Conservation (phyloP, 768 basidiomycete species). For the Grammothele lineata region DNA sequence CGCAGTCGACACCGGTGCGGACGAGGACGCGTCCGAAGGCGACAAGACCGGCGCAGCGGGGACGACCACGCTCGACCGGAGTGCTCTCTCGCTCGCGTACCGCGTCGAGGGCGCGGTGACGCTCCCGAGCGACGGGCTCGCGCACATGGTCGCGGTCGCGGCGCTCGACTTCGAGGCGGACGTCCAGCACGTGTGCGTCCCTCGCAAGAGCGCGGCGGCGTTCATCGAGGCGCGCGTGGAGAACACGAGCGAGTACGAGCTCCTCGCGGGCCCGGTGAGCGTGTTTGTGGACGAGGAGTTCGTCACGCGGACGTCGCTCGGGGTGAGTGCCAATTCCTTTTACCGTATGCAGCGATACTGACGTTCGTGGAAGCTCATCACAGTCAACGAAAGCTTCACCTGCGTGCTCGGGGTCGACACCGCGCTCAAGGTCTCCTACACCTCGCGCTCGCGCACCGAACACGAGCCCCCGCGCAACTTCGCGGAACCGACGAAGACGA, state of each 20-base stretch:
- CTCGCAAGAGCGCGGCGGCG: constrained; percentile 43
- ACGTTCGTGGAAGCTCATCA: no score
- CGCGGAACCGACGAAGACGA: constrained; percentile 39
- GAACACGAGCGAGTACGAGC: constrained; percentile 53
- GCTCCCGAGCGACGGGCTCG: constrained; percentile 50
- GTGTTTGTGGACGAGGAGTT: constrained; percentile 56
- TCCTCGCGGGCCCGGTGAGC: constrained; percentile 49
- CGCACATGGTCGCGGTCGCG: constrained; percentile 54
- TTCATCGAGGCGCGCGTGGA: constrained; percentile 45
- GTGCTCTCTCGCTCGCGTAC: constrained; percentile 49
- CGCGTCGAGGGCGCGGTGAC: constrained; percentile 44
- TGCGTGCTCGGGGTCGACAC: constrained; percentile 47
- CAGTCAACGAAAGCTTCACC: constrained; percentile 45
- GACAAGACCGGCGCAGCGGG: no score
- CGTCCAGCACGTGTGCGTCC: constrained; percentile 46
- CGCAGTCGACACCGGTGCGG: background rate
- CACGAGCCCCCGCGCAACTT: constrained; percentile 38
- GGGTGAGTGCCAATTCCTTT: constrained; percentile 25
- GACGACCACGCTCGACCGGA: constrained; percentile 28
- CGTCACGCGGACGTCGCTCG: constrained; percentile 48
- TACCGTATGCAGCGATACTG: no score
- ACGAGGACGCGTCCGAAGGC: background rate
- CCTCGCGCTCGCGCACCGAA: constrained; percentile 34
- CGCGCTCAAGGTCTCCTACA: constrained; percentile 33
- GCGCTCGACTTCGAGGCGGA: constrained; percentile 42